Evolutionary conservation across 169 alveolate genomes (phyloP).

Genomic region (Plasmodium falciparum): DNA sequence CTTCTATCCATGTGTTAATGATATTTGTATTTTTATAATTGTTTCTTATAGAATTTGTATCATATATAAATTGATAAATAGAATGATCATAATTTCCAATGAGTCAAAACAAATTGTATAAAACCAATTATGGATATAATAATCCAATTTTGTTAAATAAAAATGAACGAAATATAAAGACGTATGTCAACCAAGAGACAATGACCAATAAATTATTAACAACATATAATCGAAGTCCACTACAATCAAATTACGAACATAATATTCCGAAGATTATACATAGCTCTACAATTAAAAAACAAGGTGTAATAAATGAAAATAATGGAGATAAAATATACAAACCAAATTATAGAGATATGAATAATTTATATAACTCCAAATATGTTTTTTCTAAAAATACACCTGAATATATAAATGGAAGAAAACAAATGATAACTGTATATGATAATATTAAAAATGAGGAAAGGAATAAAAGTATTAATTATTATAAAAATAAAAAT

Average conservation of each 20-base stretch:
- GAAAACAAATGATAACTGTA: conserved; percentile 14
- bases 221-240: not conserved
- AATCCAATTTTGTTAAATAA: conserved; percentile 45
- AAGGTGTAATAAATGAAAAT: conserved; percentile 9
- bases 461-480: not conserved
- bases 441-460: conserved; percentile 1
- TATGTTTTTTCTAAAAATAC: conserved; percentile 34
- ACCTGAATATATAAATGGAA: conserved; percentile 22
- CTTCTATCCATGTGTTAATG: too few relatives aligned
- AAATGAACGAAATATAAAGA: conserved; percentile 16
- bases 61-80: not conserved
- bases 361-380: conserved; percentile 6
- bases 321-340: conserved; percentile 13
- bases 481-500: not conserved
- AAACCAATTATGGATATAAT: conserved; percentile 45
- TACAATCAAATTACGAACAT: conserved; percentile 17
- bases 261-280: conserved; percentile 9
- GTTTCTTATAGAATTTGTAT: too few relatives aligned
- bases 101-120: conserved; percentile 10
- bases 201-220: not conserved
- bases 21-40: too few relatives aligned
- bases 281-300: conserved; percentile 6
- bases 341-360: conserved; percentile 2
- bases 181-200: conserved; percentile 1
- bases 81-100: not conserved